Evolutionary conservation across 1,284 basidiomycete genomes (phyloP), one percentile per base, ranked within the genome.

Genomic region (Ustilago esculenta): DNA sequence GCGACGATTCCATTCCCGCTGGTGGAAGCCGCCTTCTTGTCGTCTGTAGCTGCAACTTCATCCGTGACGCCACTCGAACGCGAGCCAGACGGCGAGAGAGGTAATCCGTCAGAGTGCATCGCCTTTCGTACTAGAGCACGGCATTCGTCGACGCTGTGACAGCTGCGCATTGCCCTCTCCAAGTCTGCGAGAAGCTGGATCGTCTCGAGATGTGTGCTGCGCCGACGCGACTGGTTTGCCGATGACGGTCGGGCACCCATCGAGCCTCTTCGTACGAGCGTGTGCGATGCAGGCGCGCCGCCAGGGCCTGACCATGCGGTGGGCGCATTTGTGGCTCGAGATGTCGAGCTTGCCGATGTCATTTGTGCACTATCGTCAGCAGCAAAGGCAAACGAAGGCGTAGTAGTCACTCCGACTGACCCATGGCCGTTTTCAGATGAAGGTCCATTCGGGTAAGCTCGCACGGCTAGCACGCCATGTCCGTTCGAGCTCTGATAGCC

Each of bases 61-160:
- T 46, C 53, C 15, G 44, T 20, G 15, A 44, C 35, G 4, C 61
- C 58, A 17, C 37, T 48, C 20, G 8, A 11, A 4, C 46, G 53
- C 5, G 52, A 37, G 1, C 32, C 50, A 11, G 46, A 45, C 4
- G 46, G 32, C 4, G 61, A 37, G 17, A 53, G 24, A 4, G 51
- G 33, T 8, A 30, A 27, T 10, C 36, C 54, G 17, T 69, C 66
- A 27, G 55, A 53, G 42, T 57, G 66, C 59, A 78, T 65, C 12
- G 74, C 69, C 21, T 68, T 61, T 5, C 32, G 42, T 15, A 78
- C 63, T 21, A 78, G 57, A 21, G 46, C 49, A 24, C 69, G 66
- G 50, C 76, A 78, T 43, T 76, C 76, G 24, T 73, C 70, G 17
- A 75, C 72, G n/a, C 46, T 67, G 35, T 56, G 50, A 42, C 64